These are phyloP conservation scores for Actinomortierella ambigua DNA, from an alignment of 371 early-diverging fungal genomes.

Conservation along the genomic window DNA sequence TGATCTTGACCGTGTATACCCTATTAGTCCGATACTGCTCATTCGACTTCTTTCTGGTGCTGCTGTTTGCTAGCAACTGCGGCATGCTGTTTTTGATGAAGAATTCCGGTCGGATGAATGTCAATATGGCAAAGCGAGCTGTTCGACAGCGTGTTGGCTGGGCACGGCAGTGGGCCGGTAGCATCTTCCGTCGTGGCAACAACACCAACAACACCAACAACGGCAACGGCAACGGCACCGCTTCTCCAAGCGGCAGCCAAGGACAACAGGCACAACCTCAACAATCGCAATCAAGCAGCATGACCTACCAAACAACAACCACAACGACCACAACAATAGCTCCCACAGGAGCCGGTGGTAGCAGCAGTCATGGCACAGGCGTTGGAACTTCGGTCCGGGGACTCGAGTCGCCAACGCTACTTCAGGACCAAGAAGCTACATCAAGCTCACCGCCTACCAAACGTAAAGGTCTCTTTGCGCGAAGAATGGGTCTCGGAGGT, in stretches of 20 bases:
- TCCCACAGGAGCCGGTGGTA: too few relatives aligned
- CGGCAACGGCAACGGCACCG: constrained; percentile 6
- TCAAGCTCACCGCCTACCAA: too few relatives aligned
- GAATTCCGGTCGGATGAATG: constrained; percentile 54
- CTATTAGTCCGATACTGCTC: constrained; percentile 53
- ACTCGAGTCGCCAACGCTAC: too few relatives aligned
- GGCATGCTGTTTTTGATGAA: constrained; percentile 56
- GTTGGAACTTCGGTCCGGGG: too few relatives aligned
- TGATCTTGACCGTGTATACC: constrained; percentile 45
- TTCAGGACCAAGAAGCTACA: too few relatives aligned
- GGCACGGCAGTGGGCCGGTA: constrained; percentile 59
- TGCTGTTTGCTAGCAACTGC: constrained; percentile 50
- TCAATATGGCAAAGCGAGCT: constrained; percentile 56
- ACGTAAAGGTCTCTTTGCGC: too few relatives aligned
- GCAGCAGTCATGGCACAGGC: too few relatives aligned
- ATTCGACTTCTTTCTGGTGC: constrained; percentile 51
- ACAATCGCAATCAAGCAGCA: background rate
- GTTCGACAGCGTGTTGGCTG: constrained; percentile 55
- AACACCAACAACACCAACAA: constrained; percentile 6
- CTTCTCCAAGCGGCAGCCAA: background rate
- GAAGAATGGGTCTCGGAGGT: too few relatives aligned
- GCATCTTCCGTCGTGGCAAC: constrained; percentile 38
- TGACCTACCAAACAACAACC: too few relatives aligned
- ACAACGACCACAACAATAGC: too few relatives aligned
- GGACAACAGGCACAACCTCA: background rate